Evolutionary conservation across 495 filamentous ascomycete genomes (phyloP), one percentile per base, ranked within the genome.

Genomic region (Astrothelium subdiscretum): DNA sequence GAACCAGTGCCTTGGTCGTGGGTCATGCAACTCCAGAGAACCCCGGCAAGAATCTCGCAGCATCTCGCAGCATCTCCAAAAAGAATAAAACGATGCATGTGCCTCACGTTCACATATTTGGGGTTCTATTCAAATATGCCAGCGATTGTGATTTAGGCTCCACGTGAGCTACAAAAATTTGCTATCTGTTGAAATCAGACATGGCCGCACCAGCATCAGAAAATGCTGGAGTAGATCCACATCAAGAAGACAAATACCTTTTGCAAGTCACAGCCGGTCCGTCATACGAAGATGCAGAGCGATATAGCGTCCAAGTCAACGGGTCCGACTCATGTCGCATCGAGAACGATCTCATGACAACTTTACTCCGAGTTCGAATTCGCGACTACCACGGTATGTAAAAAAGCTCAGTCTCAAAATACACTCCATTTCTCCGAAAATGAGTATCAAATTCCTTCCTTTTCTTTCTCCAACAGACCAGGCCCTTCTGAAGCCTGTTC

Each of bases 221-320:
- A 29, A 29, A 8, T 54, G 24, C 48, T 20, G 48, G 48, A 29
- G 6, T 54, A 29, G 48, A 54, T 29, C 48, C 48, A 27, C 20
- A 29, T 29, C 22, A 54, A 54, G 48, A 54, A 54, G 65, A 69
- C 44, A 84, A 88, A 58, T 90, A 88, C 73, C 75, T 83, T 31
- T 80, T 91, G 61, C 81, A 80, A 62, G 85, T 90, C 22, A 89
- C 87, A 10, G 88, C 89, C 11, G 92, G 92, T 3, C 78, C 87
- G 11, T 75, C 77, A 27, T 92, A 96, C 75, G 81, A 91, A 71
- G 67, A 72, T 27, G 69, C 77, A 43, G 83, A 80, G 0, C 91
- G 95, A 70, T 67, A 82, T 63, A 67, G 80, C 2, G 82, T 97
- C 1, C 76, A 79, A 4, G 91, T 96, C 67, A 97, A 97, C 71